Conservation (phyloP, 345 rosid species). For the Hibiscus syriacus region DNA sequence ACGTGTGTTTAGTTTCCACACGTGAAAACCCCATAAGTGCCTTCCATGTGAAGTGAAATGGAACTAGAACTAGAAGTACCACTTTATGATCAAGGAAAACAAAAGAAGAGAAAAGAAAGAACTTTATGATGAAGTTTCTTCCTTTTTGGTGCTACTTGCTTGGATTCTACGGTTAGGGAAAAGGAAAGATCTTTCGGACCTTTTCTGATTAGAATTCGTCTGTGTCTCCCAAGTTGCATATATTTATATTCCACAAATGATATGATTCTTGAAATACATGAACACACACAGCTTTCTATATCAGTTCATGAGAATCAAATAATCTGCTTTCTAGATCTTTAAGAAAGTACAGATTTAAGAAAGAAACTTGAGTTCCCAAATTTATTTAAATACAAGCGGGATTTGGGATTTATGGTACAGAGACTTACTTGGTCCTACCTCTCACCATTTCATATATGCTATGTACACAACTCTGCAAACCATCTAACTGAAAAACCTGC, state of each 20-base stretch:
- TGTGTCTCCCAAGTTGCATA: background rate
- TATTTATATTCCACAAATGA: background rate
- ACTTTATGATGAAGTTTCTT: conserved; percentile 15
- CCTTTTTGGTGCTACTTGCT: conserved; percentile 13
- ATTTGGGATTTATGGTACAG: conserved; percentile 33
- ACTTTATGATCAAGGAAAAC: background rate
- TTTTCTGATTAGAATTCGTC: conserved; percentile 20
- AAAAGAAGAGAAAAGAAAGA: background rate
- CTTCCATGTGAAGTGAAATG: background rate
- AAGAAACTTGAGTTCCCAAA: conserved; percentile 20
- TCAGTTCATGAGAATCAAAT: background rate
- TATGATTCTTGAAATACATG: background rate
- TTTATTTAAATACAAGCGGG: conserved; percentile 39
- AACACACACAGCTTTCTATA: background rate
- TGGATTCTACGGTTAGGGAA: conserved; percentile 12
- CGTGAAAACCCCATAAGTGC: background rate
- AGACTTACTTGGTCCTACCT: conserved; percentile 22
- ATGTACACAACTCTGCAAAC: conserved; percentile 32
- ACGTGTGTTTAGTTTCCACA: background rate
- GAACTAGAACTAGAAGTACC: background rate
- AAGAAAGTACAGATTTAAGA: background rate
- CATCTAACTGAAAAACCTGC: conserved; percentile 16
- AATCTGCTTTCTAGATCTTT: background rate
- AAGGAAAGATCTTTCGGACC: conserved; percentile 17
- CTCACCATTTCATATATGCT: conserved; percentile 23